These are phyloP conservation scores for Ensete glaucum DNA, from an alignment of 176 grass and related monocot species.

Conservation along the genomic window DNA sequence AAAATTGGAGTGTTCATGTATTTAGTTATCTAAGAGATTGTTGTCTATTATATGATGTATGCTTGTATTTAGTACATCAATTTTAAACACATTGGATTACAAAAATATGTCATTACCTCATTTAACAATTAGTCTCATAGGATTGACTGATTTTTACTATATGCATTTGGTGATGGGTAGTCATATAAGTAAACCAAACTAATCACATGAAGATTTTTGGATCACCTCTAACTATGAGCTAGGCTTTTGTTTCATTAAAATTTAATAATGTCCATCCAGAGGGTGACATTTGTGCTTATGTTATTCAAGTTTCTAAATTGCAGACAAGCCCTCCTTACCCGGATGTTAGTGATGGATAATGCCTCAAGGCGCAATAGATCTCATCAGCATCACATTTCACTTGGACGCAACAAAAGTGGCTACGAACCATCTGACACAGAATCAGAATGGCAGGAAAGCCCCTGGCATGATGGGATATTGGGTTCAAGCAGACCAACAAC, in stretches of 20 bases:
- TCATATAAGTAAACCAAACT: neutral
- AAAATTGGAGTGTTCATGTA: too few relatives aligned
- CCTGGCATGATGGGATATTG: conserved; percentile 44
- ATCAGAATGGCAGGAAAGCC: conserved; percentile 74
- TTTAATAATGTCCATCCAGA: neutral
- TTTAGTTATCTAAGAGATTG: too few relatives aligned
- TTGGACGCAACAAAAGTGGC: conserved; percentile 27
- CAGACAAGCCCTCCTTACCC: neutral
- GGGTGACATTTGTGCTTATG: neutral
- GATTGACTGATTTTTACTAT: too few relatives aligned
- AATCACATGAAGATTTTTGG: neutral
- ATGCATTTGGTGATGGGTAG: too few relatives aligned
- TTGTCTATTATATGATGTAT: too few relatives aligned
- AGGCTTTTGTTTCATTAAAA: neutral
- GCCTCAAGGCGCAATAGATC: conserved; percentile 10
- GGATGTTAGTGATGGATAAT: conserved; percentile 1
- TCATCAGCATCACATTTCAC: neutral
- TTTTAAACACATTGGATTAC: too few relatives aligned
- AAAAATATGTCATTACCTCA: too few relatives aligned
- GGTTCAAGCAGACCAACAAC: conserved; percentile 32
- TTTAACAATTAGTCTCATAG: too few relatives aligned
- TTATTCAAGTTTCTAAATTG: neutral
- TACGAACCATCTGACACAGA: conserved; percentile 77
- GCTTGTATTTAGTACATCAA: too few relatives aligned
- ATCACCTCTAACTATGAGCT: neutral